These are phyloP conservation scores for Plasmodium ovale DNA, from an alignment of 169 alveolate genomes.

Conservation along the genomic window DNA sequence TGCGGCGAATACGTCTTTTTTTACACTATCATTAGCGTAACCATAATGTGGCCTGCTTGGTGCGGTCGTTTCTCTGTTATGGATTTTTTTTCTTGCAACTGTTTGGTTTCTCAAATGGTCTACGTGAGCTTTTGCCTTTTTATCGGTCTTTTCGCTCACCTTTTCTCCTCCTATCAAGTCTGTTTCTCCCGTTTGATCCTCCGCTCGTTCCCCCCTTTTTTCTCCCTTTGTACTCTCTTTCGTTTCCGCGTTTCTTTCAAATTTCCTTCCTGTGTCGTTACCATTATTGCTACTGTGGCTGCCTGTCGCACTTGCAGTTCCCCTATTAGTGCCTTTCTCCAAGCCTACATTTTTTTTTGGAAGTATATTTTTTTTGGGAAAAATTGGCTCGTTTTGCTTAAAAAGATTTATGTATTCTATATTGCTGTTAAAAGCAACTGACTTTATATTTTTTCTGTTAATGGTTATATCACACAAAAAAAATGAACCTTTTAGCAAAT, in stretches of 20 bases:
- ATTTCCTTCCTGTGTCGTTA: not conserved
- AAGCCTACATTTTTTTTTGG: no score
- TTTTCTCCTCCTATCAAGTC: not conserved
- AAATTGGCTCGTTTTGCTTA: not conserved
- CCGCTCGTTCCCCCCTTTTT: not conserved
- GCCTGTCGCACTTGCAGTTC: no score
- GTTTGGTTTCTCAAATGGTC: no score
- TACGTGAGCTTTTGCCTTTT: not conserved
- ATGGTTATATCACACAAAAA: conserved; percentile 2
- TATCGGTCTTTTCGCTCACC: not conserved
- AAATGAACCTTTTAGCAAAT: conserved; percentile 8
- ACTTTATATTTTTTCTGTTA: conserved; percentile 3
- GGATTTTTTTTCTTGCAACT: no score
- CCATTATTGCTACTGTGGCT: not conserved
- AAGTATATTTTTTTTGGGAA: no score
- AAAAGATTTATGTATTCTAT: not conserved
- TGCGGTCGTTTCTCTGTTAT: no score
- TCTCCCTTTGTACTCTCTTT: not conserved
- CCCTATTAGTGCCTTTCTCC: no score
- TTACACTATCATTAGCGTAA: no score
- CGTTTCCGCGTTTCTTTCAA: not conserved
- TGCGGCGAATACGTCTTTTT: no score
- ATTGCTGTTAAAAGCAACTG: not conserved
- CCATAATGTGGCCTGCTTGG: no score
- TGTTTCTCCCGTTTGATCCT: not conserved